Base-by-base conservation (phyloP, 192 early-diverging fungal species). In the Entomortierella chlamydospora region DNA sequence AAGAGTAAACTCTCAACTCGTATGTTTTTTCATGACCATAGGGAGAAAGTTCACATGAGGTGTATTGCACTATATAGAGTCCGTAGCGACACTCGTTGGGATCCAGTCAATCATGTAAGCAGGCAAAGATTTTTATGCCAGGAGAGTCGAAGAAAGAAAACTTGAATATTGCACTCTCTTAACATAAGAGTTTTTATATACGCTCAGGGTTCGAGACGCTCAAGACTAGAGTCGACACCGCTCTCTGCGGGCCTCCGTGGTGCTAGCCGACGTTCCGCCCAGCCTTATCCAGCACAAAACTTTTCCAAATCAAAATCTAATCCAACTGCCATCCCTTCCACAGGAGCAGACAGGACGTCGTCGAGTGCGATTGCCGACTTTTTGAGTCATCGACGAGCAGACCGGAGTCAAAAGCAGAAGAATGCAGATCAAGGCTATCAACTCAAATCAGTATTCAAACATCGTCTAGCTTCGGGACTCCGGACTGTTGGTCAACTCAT, bases 401-500 rank as follows among this genome's bases (percentile, higher is more conserved):
- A 63, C 28, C 47, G 72, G 10, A 61, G 34, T 29, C 58, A 62
- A 1, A 51, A 31, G 15, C 64, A 63, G 7, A 47, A 53, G n/a
- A 23, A 11, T 1, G 58, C 18, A 7, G 61, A 47, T n/a, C 66
- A 78, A 20, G 57, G 60, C 7, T 69, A 57, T 18, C 73, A 76
- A 28, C 60, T 78, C 34, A 78, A 78, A 56, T 68, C 73, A 4
- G 55, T 78, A 1, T 78, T 78, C 67, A 78, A 69, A 34, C 61
- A 57, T 42, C 59, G 61, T 34, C 20, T 78, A 20, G 73, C 66
- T 11, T 43, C 59, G 13, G 67, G 73, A 13, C 57, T 78, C 1
- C 55, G 49, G 37, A 78, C 61, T 9, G 73, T 78, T 9, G 53
- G 73, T 15, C 54, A 78, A 43, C 43, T 78, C 20, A 30, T 78